Percentiles rank a stretch among this genome's conserved stretches.
Evolutionary conservation across 495 filamentous ascomycete species (phyloP).

Genomic region (Astrocystis sublimbata): DNA sequence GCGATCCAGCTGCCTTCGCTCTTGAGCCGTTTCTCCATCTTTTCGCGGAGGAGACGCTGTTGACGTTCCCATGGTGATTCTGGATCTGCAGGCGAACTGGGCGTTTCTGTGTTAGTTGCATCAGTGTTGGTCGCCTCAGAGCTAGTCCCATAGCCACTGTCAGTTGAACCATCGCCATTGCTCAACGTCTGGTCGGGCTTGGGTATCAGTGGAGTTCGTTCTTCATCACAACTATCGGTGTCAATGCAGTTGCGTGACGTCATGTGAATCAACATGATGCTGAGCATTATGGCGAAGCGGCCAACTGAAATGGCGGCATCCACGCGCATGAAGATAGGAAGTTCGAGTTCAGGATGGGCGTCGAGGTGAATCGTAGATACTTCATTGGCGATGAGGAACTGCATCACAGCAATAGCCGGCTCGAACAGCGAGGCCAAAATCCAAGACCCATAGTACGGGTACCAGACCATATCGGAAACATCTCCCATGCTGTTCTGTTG

Average conservation of each 20-base stretch:
- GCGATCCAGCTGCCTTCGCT: slow-evolving; percentile 65
- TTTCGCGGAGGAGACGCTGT: slow-evolving; percentile 50
- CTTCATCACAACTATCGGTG: slow-evolving; percentile 46
- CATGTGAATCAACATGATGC: slow-evolving; percentile 37
- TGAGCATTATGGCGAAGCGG: slow-evolving; percentile 35
- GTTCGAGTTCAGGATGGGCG: slow-evolving; percentile 9
- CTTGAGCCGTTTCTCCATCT: slow-evolving; percentile 58
- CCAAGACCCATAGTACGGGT: slow-evolving; percentile 61
- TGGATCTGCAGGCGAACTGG: slow-evolving; percentile 38
- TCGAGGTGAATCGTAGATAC: slow-evolving; percentile 10
- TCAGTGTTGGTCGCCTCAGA: slow-evolving; percentile 38
- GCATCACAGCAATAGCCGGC: slow-evolving; percentile 40
- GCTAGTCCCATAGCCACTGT: slow-evolving; percentile 49
- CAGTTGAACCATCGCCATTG: slow-evolving; percentile 28
- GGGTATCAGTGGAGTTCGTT: slow-evolving; percentile 51
- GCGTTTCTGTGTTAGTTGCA: slow-evolving; percentile 33
- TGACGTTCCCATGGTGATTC: slow-evolving; percentile 53
- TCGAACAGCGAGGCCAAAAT: slow-evolving; percentile 54
- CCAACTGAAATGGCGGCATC: slow-evolving; percentile 35
- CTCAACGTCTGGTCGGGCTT: slow-evolving; percentile 32
- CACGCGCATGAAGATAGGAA: slow-evolving; percentile 31
- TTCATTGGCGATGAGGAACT: slow-evolving; percentile 31
- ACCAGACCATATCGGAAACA: slow-evolving; percentile 56
- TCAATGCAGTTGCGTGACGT: slow-evolving; percentile 31
- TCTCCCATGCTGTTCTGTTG: slow-evolving; percentile 54